phyloP scores from a whole-genome alignment of 208 protist genomes.

The Leishmania martiniquensis region DNA sequence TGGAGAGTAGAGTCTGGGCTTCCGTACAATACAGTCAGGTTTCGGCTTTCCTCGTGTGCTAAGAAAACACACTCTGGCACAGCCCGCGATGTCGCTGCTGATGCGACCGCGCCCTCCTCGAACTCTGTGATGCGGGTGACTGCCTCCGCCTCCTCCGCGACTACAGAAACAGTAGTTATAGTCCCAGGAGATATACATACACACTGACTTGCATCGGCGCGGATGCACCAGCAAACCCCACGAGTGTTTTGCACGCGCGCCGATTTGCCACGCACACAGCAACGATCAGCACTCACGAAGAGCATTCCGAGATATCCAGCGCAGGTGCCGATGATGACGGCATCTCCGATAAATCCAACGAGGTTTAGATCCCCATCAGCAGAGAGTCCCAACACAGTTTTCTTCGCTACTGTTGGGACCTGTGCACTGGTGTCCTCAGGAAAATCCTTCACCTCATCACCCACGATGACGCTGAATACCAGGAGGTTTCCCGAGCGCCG shows the following conservation, averaged over 20 bases:
- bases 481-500: constrained; percentile 14
- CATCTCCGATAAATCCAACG: constrained; percentile 29
- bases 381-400: constrained; percentile 14
- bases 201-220: not conserved
- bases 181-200: constrained; percentile 10
- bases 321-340: constrained; percentile 27
- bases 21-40: constrained; percentile 17
- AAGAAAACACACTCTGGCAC: constrained; percentile 10
- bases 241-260: constrained; percentile 6
- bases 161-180: not conserved
- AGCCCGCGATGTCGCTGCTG: constrained; percentile 8
- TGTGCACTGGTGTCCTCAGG: not conserved
- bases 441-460: constrained; percentile 30
- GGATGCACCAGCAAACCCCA: constrained; percentile 14
- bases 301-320: constrained; percentile 26
- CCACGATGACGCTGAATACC: constrained; percentile 35
- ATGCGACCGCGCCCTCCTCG: not conserved
- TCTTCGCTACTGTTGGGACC: not conserved
- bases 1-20: not conserved
- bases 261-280: constrained; percentile 4
- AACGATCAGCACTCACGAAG: constrained; percentile 17
- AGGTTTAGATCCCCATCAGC: constrained; percentile 10
- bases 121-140: not conserved
- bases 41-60: constrained; percentile 4
- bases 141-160: not conserved